Base-by-base conservation (phyloP, 2,329 filamentous ascomycete species). In the Capronia americana region DNA sequence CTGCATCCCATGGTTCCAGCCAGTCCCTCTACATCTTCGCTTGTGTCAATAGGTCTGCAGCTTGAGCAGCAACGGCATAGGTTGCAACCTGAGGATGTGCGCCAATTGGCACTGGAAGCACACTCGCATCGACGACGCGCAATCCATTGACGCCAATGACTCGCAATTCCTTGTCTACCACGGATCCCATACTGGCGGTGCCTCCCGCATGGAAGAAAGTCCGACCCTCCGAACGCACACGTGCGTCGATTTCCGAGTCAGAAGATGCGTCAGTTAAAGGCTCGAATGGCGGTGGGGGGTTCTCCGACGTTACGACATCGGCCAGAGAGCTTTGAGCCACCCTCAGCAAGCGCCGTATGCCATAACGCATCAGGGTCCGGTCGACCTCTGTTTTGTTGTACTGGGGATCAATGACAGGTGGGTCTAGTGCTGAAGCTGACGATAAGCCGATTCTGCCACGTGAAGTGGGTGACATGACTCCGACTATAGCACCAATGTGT, bases 1-100 rank as follows among this genome's bases (percentile, higher is more conserved):
- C 17, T 12, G 2, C 12, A n/a, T 23, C 10, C 20, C 20, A 14
- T 26, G 8, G 7, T 24, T 28, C 48, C 24, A 28, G 23, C 48
- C 12, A 51, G 20, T 12, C 20, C 20, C 20, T 51, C 38, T 20
- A 28, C 46, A 12, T 24, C 5, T 32, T 32, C 24, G 38, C 57
- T n/a, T 46, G 50, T 34, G 50, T 23, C n/a, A 69, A 68, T 12
- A 66, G 23, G 20, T 60, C 65, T 26, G 67, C 67, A 50, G 81
- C 78, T 73, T 81, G 82, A 67, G 81, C 79, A 1, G 79, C 80
- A 10, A 82, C 70, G 69, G 78, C 78, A 71, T 81, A 82, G 54
- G 79, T 71, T 8, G 75, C 75, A 4, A 73, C 71, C 69, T 77
- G 74, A 14, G 78, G 75, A 71, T 79, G 77, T 20, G 75, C 76